A percentile compares a stretch with the other conserved stretches of the same genome.
Evolutionary conservation across 306 rosid species (phyloP).

Genomic region (Cucumis cinereus): DNA sequence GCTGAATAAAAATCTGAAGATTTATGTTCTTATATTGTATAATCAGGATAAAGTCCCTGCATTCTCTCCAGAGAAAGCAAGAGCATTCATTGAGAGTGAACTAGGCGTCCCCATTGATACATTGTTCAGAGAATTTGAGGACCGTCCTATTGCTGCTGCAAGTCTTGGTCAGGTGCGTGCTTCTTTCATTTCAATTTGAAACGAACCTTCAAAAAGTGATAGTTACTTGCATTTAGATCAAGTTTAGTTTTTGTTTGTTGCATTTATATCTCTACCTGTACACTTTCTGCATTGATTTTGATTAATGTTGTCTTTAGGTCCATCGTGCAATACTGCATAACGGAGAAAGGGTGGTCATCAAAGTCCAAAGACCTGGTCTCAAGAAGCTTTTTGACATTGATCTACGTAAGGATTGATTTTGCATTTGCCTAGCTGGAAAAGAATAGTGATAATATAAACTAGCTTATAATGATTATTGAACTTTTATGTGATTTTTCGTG

Average conservation of each 20-base stretch:
- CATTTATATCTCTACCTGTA: background rate
- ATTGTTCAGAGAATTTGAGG: constrained; percentile 73
- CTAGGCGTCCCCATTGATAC: constrained; percentile 51
- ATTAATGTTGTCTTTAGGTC: constrained; percentile 29
- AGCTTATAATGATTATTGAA: background rate
- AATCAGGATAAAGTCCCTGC: constrained; percentile 86
- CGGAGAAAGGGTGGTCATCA: constrained; percentile 79
- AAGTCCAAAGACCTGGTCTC: constrained; percentile 94
- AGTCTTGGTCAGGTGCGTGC: constrained; percentile 87
- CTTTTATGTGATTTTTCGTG: background rate
- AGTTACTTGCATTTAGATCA: background rate
- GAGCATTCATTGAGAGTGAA: constrained; percentile 64
- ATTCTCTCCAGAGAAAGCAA: constrained; percentile 70
- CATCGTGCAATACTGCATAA: constrained; percentile 87
- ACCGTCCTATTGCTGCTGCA: constrained; percentile 86
- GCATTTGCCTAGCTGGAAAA: background rate
- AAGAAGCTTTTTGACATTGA: constrained; percentile 96
- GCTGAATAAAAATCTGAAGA: background rate
- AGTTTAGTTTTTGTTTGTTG: background rate
- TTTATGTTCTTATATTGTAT: constrained; percentile 6
- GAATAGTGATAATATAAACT: background rate
- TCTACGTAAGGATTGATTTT: constrained; percentile 45
- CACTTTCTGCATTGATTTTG: background rate
- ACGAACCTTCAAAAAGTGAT: background rate
- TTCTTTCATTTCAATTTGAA: background rate